These are phyloP conservation scores for Darksidea phi DNA, from an alignment of 495 filamentous ascomycete species.

Conservation along the genomic window DNA sequence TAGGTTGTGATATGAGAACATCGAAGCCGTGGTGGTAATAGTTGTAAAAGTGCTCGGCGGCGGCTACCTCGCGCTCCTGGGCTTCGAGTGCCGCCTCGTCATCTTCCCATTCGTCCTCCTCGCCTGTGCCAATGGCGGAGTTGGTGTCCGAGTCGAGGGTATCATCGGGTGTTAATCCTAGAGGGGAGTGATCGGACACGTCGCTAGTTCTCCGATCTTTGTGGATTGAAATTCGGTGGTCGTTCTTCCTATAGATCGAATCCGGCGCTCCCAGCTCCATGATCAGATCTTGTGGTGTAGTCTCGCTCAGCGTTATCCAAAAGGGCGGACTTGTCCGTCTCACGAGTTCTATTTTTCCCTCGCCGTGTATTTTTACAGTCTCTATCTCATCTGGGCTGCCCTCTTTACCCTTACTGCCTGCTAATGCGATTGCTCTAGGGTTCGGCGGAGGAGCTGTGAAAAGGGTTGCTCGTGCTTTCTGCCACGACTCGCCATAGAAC, in stretches of 20 bases:
- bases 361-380: conserved; percentile 49
- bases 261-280: conserved; percentile 91
- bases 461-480: conserved; percentile 69
- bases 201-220: conserved; percentile 39
- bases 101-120: conserved; percentile 78
- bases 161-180: conserved; percentile 36
- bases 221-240: conserved; percentile 88
- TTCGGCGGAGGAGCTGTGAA: conserved; percentile 72
- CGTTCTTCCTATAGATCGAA: conserved; percentile 90
- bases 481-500: conserved; percentile 86
- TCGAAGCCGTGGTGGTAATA: conserved; percentile 96
- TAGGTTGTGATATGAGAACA: conserved; percentile 80
- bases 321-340: conserved; percentile 60
- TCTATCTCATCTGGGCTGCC: conserved; percentile 77
- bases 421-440: conserved; percentile 57
- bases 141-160: conserved; percentile 27
- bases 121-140: conserved; percentile 56
- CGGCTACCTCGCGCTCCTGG: conserved; percentile 34
- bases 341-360: conserved; percentile 70
- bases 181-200: conserved; percentile 24
- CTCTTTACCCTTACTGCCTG: conserved; percentile 58
- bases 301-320: conserved; percentile 71
- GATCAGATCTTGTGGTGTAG: conserved; percentile 85
- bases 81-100: conserved; percentile 59
- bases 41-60: conserved; percentile 83